Evolutionary conservation across 2,329 filamentous ascomycete species (phyloP).

Genomic region (Coniochaeta pulveracea): DNA sequence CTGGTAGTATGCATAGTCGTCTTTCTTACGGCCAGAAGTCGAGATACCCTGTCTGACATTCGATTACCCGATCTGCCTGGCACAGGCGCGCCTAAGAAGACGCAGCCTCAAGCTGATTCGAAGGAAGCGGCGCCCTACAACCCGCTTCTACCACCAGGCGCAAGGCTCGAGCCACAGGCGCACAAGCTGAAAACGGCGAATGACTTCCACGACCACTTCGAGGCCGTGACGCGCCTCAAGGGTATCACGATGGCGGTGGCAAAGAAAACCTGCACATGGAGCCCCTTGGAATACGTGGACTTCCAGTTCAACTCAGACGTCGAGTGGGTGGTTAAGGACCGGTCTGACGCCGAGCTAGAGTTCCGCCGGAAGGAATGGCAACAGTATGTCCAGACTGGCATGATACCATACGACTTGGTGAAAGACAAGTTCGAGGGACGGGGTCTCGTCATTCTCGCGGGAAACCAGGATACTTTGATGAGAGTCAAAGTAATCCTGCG

Average conservation of each 20-base stretch:
- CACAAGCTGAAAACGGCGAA: constrained; percentile 6
- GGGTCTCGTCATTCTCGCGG: constrained; percentile 19
- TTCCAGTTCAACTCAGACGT: constrained; percentile 6
- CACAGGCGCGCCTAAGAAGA: neutral
- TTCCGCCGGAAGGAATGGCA: constrained; percentile 3
- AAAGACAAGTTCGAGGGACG: constrained; percentile 12
- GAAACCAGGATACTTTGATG: constrained; percentile 13
- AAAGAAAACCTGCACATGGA: constrained; percentile 7
- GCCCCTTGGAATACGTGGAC: constrained; percentile 5
- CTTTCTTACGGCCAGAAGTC: constrained; percentile 1
- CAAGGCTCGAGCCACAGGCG: constrained; percentile 2
- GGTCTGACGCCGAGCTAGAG: constrained; percentile 6
- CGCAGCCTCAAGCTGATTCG: neutral
- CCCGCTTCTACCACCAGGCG: constrained; percentile 2
- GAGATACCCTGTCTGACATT: neutral
- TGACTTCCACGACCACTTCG: constrained; percentile 6
- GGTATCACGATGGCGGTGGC: constrained; percentile 5
- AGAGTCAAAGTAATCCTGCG: constrained; percentile 12
- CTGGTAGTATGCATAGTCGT: neutral
- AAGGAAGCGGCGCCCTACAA: neutral
- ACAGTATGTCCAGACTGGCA: constrained; percentile 3
- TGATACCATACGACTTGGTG: constrained; percentile 7
- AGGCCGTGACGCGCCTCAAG: constrained; percentile 5
- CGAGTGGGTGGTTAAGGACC: constrained; percentile 7
- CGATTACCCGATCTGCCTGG: neutral